Evolutionary conservation across 345 rosid genomes (phyloP).

Genomic region (Hypericum androsaemum): DNA sequence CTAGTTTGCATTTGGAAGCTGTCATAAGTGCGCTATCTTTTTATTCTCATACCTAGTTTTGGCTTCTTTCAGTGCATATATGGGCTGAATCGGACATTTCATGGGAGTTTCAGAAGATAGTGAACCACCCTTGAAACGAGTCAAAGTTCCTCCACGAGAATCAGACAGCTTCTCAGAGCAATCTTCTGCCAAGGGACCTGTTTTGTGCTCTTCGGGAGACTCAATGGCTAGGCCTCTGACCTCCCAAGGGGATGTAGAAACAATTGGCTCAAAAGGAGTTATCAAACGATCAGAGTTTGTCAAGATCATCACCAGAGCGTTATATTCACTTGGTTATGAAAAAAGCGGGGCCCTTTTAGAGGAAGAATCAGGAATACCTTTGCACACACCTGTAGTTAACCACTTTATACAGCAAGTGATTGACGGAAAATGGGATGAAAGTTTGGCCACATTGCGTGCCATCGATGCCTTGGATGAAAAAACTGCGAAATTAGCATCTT

Average conservation of each 20-base stretch:
- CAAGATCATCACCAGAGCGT: slow-evolving; percentile 47
- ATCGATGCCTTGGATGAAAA: slow-evolving; percentile 48
- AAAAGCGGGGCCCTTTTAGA: slow-evolving; percentile 52
- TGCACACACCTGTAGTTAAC: slow-evolving; percentile 39
- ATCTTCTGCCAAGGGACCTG: slow-evolving; percentile 23
- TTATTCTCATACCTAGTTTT: too few species aligned
- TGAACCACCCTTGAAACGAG: slow-evolving; percentile 62
- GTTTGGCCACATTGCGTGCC: slow-evolving; percentile 37
- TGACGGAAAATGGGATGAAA: slow-evolving; percentile 61
- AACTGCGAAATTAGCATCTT: slow-evolving; percentile 43
- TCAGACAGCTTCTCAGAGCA: slow-evolving; percentile 30
- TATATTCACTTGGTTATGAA: slow-evolving; percentile 62
- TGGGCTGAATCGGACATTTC: slow-evolving; percentile 55
- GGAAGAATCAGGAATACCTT: slow-evolving; percentile 57
- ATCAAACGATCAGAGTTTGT: slow-evolving; percentile 51
- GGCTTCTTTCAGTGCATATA: slow-evolving; percentile 17
- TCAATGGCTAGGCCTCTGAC: slow-evolving; percentile 56
- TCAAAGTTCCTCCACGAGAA: slow-evolving; percentile 32
- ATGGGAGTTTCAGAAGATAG: slow-evolving; percentile 69
- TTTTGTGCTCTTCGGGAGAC: slow-evolving; percentile 41
- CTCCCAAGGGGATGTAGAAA: slow-evolving; percentile 54
- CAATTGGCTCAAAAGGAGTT: slow-evolving; percentile 48
- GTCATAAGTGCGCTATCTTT: too few species aligned
- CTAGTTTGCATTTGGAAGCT: too few species aligned
- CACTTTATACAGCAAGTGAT: slow-evolving; percentile 42